Evolutionary conservation across 129 eudicot species (phyloP).

Genomic region (Pseudognaphalium luteoalbum): DNA sequence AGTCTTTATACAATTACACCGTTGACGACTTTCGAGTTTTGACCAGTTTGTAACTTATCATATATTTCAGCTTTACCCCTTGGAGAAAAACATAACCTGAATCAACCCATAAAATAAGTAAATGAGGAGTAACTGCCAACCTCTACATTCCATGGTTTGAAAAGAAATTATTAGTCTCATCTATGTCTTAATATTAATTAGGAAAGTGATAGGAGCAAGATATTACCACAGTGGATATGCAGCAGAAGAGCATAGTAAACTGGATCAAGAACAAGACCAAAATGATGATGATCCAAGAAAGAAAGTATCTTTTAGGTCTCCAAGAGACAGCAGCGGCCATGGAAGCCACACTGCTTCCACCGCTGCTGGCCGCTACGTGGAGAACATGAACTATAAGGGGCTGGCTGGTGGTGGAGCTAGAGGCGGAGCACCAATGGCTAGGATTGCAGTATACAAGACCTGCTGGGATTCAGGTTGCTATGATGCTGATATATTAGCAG

Average conservation of each 20-base stretch:
- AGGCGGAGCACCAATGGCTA: constrained; percentile 89
- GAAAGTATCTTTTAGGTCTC: constrained; percentile 53
- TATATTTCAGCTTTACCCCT: background rate
- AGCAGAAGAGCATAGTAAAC: constrained; percentile 45
- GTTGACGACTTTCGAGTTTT: background rate
- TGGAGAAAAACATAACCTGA: background rate
- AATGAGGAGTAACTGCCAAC: background rate
- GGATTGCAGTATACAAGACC: constrained; percentile 86
- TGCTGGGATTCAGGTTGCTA: constrained; percentile 89
- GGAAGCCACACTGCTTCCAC: constrained; percentile 88
- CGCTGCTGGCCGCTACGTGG: constrained; percentile 77
- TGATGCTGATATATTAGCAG: constrained; percentile 80
- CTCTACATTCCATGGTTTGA: constrained; percentile 4
- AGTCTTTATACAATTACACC: background rate
- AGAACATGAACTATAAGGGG: constrained; percentile 67
- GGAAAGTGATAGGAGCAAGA: constrained; percentile 92
- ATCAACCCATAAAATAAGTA: background rate
- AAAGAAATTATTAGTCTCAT: constrained; percentile 2
- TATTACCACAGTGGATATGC: constrained; percentile 68
- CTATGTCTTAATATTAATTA: constrained; percentile 16
- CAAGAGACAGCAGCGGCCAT: constrained; percentile 80
- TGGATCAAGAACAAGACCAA: constrained; percentile 20
- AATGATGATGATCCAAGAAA: constrained; percentile 33
- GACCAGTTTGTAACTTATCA: background rate
- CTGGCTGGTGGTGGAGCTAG: constrained; percentile 75